Conservation (phyloP, 331 rosid genomes). For the Cydonia oblonga region DNA sequence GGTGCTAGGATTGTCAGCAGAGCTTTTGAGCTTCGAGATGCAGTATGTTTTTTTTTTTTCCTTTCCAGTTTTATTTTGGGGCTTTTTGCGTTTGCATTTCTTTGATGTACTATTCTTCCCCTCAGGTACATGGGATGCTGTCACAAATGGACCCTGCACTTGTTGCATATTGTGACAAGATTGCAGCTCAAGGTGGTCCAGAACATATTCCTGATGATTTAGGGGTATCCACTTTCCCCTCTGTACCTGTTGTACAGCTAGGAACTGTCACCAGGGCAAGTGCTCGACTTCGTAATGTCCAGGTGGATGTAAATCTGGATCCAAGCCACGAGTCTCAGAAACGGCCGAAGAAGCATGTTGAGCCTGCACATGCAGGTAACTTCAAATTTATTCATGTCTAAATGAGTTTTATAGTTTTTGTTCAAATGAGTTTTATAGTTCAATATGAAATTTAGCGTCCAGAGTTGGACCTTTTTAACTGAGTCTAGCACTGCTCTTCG, state of each 20-base stretch:
- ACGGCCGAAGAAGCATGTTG: constrained; percentile 51
- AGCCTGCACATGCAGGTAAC: constrained; percentile 35
- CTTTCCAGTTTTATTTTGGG: neutral
- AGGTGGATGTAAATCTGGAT: constrained; percentile 34
- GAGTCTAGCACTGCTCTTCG: neutral
- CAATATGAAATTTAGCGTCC: neutral
- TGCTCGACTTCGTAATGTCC: constrained; percentile 87
- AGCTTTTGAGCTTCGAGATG: constrained; percentile 89
- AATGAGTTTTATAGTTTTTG: neutral
- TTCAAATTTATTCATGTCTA: neutral
- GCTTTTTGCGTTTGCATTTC: constrained; percentile 10
- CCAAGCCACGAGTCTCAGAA: constrained; percentile 56
- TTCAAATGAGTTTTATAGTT: too few species aligned
- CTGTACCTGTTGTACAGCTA: constrained; percentile 69
- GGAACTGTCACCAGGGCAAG: constrained; percentile 62
- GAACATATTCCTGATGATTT: constrained; percentile 54
- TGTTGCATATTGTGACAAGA: constrained; percentile 73
- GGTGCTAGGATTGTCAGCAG: constrained; percentile 94
- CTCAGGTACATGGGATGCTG: constrained; percentile 90
- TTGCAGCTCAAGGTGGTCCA: constrained; percentile 90
- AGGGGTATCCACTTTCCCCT: constrained; percentile 49
- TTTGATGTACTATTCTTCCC: constrained; percentile 1
- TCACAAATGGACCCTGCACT: constrained; percentile 97
- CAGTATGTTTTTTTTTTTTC: constrained; percentile 33
- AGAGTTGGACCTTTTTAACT: neutral